Conservation (phyloP, 441 rosid genomes). For the Melastoma candidum region DNA sequence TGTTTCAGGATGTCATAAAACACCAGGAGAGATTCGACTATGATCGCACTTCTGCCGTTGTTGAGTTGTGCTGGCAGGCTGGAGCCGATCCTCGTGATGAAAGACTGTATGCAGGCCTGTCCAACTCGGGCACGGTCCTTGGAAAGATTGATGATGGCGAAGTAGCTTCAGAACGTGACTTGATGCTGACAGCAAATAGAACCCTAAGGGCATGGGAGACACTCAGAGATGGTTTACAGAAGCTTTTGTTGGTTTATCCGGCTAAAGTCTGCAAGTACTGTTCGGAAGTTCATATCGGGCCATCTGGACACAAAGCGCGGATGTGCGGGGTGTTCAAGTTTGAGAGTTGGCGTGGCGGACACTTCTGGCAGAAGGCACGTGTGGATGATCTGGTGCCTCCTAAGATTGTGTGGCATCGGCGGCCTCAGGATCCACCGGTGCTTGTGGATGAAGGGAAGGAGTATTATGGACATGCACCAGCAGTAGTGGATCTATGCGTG, state of each 20-base stretch:
- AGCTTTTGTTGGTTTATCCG: slow-evolving; percentile 49
- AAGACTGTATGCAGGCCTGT: slow-evolving; percentile 14
- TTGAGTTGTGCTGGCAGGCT: slow-evolving; percentile 80
- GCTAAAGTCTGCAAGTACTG: slow-evolving; percentile 70
- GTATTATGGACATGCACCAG: slow-evolving; percentile 83
- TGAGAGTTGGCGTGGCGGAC: slow-evolving; percentile 64
- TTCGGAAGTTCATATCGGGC: slow-evolving; percentile 72
- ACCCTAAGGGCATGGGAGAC: slow-evolving; percentile 71
- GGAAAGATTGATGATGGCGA: slow-evolving; percentile 20
- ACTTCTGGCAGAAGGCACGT: slow-evolving; percentile 65
- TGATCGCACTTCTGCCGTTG: slow-evolving; percentile 62
- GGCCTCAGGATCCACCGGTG: slow-evolving; percentile 72
- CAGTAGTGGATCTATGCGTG: slow-evolving; percentile 61
- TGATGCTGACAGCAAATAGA: slow-evolving; percentile 33
- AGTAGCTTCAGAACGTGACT: slow-evolving; percentile 33
- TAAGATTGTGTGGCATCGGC: slow-evolving; percentile 59
- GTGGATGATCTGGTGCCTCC: slow-evolving; percentile 72
- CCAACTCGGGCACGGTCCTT: slow-evolving; percentile 8
- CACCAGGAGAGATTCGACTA: slow-evolving; percentile 67
- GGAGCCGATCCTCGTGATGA: slow-evolving; percentile 39
- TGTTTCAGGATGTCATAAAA: slow-evolving; percentile 50
- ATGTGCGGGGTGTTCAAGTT: slow-evolving; percentile 70
- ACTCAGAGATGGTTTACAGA: slow-evolving; percentile 49
- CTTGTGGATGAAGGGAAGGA: slow-evolving; percentile 50
- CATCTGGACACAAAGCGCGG: slow-evolving; percentile 70